phyloP scores from a whole-genome alignment of 2,329 filamentous ascomycete species.

The Pyricularia pennisetigena region DNA sequence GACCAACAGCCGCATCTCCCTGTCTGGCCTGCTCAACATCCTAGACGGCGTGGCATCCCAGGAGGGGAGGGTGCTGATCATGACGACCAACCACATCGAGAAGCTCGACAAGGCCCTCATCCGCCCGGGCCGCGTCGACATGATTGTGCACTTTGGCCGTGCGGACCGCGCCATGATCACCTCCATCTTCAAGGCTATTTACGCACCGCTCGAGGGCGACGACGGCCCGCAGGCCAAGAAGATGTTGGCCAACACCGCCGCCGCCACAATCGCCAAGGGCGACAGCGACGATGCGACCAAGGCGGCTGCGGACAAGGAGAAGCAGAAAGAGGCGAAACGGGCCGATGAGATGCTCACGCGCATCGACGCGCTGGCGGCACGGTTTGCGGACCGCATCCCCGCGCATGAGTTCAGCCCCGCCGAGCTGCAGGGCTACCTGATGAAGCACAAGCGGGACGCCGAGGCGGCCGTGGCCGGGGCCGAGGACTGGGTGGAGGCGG shows the following conservation, averaged over 20 bases:
- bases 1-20: constrained; percentile 39
- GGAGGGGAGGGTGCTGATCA: constrained; percentile 53
- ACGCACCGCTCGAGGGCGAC: constrained; percentile 40
- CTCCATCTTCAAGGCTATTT: constrained; percentile 49
- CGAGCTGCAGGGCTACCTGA: constrained; percentile 48
- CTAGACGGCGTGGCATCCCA: constrained; percentile 64
- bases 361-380: constrained; percentile 33
- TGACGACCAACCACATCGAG: constrained; percentile 56
- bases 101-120: constrained; percentile 53
- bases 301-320: constrained; percentile 9
- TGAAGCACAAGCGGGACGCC: constrained; percentile 44
- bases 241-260: constrained; percentile 6
- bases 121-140: constrained; percentile 52
- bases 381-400: constrained; percentile 42
- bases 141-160: constrained; percentile 45
- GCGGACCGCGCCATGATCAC: constrained; percentile 42
- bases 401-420: constrained; percentile 47
- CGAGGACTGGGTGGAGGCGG: constrained; percentile 38
- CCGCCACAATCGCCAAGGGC: constrained; percentile 2
- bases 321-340: constrained; percentile 20
- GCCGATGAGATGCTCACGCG: constrained; percentile 25
- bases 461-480: constrained; percentile 34
- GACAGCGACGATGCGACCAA: constrained; percentile 18
- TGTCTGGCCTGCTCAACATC: constrained; percentile 72
- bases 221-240: constrained; percentile 13